Base-by-base conservation (phyloP, 768 basidiomycete species). In the Trametes cubensis region DNA sequence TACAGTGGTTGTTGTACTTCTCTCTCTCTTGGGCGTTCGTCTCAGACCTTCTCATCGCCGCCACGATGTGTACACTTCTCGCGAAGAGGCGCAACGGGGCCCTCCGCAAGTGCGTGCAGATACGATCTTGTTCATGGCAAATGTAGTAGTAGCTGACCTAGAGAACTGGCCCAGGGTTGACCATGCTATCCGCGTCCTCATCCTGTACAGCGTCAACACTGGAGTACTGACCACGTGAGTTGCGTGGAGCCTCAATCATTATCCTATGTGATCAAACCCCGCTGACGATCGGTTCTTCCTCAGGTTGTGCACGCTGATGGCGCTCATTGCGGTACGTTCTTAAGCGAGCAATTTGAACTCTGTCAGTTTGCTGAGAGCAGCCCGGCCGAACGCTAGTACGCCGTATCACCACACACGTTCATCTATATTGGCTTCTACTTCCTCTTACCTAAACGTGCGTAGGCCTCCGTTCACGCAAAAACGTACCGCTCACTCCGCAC, bases 351-450 rank as follows among this genome's bases (percentile, higher is more conserved):
- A 10, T 42, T 30, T 20, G 18, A 42, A 41, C 38, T 15, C 18
- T 41, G 17, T 10, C 10, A 11, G 5, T 11, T 34, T 34, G 34
- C 34, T 34, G 34, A 34, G 34, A 34, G 34, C 55, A 72, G 71
- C 70, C 67, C 50, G 68, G 63, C 6, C 64, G 49, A 5, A 67
- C 69, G 66, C 69, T 67, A 72, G 71, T 72, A 69, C 54, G 68
- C 66, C 6, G 65, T 50, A 8, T 66, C 69, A 66, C 69, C 69
- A 2, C 39, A 49, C 49, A 68, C 68, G 39, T 66, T 63, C 50
- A 51, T 72, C 40, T 72, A 65, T 58, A 63, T 67, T 50, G 71
- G 65, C 4, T 55, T 72, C n/a, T 69, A 69, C 48, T 66, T 67
- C 49, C 48, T 57, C 1, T 55, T 72, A 21, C 65, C 69, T 6